phyloP scores from a whole-genome alignment of 1,139 yeast genomes.

The Blastobotrys serpentis region DNA sequence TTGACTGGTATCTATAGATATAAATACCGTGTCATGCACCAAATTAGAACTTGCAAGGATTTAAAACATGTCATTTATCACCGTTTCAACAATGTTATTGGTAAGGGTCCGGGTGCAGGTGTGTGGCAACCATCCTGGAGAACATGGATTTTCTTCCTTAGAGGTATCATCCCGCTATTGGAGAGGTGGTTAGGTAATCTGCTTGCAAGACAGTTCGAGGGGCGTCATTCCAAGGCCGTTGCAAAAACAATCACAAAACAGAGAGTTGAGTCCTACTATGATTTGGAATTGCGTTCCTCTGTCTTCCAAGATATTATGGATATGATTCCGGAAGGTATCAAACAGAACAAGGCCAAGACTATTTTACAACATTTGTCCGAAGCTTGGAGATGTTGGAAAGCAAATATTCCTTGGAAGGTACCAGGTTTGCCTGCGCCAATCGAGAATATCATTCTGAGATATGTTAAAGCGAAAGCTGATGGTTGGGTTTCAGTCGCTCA shows the following conservation, averaged over 20 bases:
- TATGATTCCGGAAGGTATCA: conserved; percentile 94
- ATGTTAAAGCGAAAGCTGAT: conserved; percentile 92
- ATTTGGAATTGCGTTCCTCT: conserved; percentile 86
- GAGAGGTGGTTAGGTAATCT: conserved; percentile 96
- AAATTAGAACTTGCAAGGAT: conserved; percentile 93
- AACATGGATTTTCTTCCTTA: conserved; percentile 86
- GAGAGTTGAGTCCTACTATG: conserved; percentile 91
- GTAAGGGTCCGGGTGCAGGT: conserved; percentile 99
- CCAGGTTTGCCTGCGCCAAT: conserved; percentile 95
- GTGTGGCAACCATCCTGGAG: conserved; percentile 99
- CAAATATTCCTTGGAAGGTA: conserved; percentile 96
- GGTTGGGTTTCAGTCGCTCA: conserved; percentile 96
- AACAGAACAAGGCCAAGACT: conserved; percentile 81
- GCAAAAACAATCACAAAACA: conserved; percentile 95
- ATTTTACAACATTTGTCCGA: conserved; percentile 92
- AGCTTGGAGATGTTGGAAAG: conserved; percentile 99
- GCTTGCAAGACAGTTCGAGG: conserved; percentile 91
- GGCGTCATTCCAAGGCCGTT: conserved; percentile 86
- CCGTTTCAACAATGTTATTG: conserved; percentile 74
- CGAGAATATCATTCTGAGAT: conserved; percentile 79
- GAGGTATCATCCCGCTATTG: conserved; percentile 90
- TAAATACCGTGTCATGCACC: conserved; percentile 98
- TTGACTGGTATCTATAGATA: conserved; percentile 94
- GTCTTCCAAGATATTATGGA: conserved; percentile 95
- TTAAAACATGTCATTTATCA: conserved; percentile 87